These are phyloP conservation scores for Saccharomyces uvarum DNA, from an alignment of 1,139 yeast species.

Conservation along the genomic window DNA sequence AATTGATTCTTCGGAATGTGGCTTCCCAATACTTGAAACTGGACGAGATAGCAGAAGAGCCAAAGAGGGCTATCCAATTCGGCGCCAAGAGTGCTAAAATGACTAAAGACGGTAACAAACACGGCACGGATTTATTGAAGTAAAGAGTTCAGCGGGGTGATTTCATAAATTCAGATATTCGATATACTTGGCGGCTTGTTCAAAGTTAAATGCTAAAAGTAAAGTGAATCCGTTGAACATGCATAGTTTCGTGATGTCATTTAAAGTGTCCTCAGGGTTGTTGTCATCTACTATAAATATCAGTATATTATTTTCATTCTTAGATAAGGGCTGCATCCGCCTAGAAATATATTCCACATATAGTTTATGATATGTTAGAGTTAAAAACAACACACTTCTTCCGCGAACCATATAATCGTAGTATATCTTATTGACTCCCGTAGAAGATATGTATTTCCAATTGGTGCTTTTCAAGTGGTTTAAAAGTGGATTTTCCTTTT, in stretches of 20 bases:
- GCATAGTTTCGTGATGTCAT: slow-evolving; percentile 64
- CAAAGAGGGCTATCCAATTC: slow-evolving; percentile 93
- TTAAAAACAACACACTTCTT: slow-evolving; percentile 63
- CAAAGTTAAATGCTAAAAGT: slow-evolving; percentile 71
- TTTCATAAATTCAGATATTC: slow-evolving; percentile 29
- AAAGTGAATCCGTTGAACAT: slow-evolving; percentile 64
- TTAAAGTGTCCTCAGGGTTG: slow-evolving; percentile 58
- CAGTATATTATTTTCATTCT: slow-evolving; percentile 50
- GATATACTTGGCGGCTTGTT: slow-evolving; percentile 79
- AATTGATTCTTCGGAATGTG: slow-evolving; percentile 53
- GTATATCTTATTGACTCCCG: slow-evolving; percentile 39
- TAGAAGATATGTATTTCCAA: slow-evolving; percentile 39
- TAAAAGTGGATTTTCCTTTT: slow-evolving; percentile 54
- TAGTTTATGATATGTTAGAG: slow-evolving; percentile 74
- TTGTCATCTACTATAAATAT: slow-evolving; percentile 74
- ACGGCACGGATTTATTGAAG: slow-evolving; percentile 33
- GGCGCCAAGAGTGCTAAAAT: slow-evolving; percentile 94
- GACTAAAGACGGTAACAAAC: slow-evolving; percentile 35
- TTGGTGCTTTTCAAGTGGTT: slow-evolving; percentile 42
- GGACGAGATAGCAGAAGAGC: slow-evolving; percentile 55
- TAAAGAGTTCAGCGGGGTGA: neutral
- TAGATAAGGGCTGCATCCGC: slow-evolving; percentile 53
- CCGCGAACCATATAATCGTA: slow-evolving; percentile 61
- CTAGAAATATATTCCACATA: slow-evolving; percentile 82
- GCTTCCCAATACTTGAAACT: slow-evolving; percentile 47